Evolutionary conservation across 2,329 filamentous ascomycete genomes (phyloP).

Genomic region (Pseudonectria buxi): DNA sequence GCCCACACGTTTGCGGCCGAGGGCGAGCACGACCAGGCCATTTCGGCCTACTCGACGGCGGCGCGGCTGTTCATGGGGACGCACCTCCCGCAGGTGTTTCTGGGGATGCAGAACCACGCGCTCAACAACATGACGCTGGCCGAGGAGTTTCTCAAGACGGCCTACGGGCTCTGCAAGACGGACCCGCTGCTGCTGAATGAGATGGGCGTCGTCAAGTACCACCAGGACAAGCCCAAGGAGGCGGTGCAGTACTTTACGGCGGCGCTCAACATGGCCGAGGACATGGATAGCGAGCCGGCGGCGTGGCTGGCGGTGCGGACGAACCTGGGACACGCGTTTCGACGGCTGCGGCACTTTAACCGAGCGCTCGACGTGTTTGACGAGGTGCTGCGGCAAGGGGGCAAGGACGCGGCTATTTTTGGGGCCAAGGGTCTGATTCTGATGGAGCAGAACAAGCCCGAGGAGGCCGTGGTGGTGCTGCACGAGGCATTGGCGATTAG

Average conservation of each 20-base stretch:
- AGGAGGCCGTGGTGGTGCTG: conserved; percentile 72
- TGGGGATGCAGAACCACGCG: conserved; percentile 97
- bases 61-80: conserved; percentile 94
- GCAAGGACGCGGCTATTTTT: conserved; percentile 73
- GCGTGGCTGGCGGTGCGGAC: conserved; percentile 80
- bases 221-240: conserved; percentile 71
- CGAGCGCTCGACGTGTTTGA: conserved; percentile 78
- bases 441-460: conserved; percentile 66
- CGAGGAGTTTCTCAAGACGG: conserved; percentile 88
- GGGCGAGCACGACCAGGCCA: conserved; percentile 96
- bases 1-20: conserved; percentile 97
- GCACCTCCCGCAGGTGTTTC: conserved; percentile 87
- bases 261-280: conserved; percentile 69
- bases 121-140: conserved; percentile 92
- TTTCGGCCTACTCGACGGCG: conserved; percentile 93
- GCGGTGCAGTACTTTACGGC: conserved; percentile 72
- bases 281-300: conserved; percentile 73
- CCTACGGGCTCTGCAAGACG: conserved; percentile 72
- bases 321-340: conserved; percentile 83
- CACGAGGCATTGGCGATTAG: conserved; percentile 78
- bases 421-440: conserved; percentile 77
- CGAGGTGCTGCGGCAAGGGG: conserved; percentile 74
- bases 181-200: conserved; percentile 93
- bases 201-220: conserved; percentile 91
- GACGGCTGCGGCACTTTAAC: conserved; percentile 61